Evolutionary conservation across 1,284 basidiomycete species (phyloP), one percentile per base, ranked within the genome.

Genomic region (Grifola frondosa): DNA sequence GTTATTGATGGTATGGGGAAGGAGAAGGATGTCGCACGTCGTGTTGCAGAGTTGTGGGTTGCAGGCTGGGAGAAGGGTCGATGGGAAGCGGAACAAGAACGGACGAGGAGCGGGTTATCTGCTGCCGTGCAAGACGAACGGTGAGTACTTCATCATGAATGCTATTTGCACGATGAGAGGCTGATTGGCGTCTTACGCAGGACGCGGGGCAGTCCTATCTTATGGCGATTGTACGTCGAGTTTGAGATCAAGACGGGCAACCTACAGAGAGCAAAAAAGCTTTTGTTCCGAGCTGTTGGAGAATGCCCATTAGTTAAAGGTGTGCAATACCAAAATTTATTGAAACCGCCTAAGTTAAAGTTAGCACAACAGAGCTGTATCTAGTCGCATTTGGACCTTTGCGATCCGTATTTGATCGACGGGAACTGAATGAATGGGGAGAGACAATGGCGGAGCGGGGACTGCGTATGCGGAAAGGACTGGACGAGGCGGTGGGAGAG

Each of bases 371-470:
- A 96, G 93, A 85, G 28, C 66, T 97, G 37, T 95, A 96, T 73
- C 70, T 97, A 42, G 60, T 93, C 16, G 89, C 92, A 5, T 97
- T 96, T 66, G 79, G 81, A 5, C 73, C 80, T 0, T 67, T 97
- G 30, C 78, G 91, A 23, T 60, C 69, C 1, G 78, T 76, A 39
- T 96, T 94, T 63, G 78, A 70, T 23, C 53, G 66, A 13, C 67
- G 69, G 15, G 92, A 97, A 60, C 71, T 96, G 52, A 73, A 78
- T 40, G 73, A 67, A 19, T 77, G 89, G 55, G 80, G 74, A 25
- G 85, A 91, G 44, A 77, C 83, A 9, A 93, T 95, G 84, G 80
- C 78, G 6, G 93, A 96, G 64, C 74, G 91, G 31, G 87, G 86
- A 1, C 65, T 96, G 13, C 78, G 93, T 15, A 65, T 90, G 53